Evolutionary conservation across 1,139 yeast species (phyloP), one percentile per base, ranked within the genome.

Genomic region (Lodderomyces jiufengensis): DNA sequence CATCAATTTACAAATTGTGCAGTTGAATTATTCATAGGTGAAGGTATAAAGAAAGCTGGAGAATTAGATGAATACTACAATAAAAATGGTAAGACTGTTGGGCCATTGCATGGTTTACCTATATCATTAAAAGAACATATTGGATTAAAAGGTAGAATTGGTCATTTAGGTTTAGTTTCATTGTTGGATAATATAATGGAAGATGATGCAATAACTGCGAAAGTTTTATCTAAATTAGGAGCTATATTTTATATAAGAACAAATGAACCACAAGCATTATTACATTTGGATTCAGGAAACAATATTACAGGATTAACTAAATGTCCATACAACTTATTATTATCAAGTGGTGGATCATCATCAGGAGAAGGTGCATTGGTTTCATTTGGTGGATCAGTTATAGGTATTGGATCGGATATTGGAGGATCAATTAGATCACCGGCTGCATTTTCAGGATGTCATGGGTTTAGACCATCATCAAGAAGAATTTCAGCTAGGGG

Each of bases 391-490:
- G 68, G 78, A 16, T 70, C 76, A 1, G 66, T 58, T 13, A 46
- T 75, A n/a, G 80, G 80, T 8, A 50, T 76, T 38, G 81, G 81
- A 21, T 63, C 76, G 21, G 82, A 76, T 44, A 77, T 77, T 39
- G 82, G 80, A 3, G 82, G 82, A 5, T 70, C 78, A 12, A 73
- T 76, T 28, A 62, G 82, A 24, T 60, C 74, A 24, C 69, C 69
- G 4, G 63, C 67, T 12, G 49, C 61, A 1, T 81, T 42, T 63
- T 72, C 80, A 33, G 86, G 87, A 16, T 57, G 73, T 40, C 76
- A 65, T 54, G 90, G 87, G 11, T 64, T 83, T 43, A 75, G 84
- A 57, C 88, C 90, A 27, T 66, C 86, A 5, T 63, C 82, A 4
- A 75, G 77, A 55, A 69, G 90, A 57, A 59, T 80, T 34, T 70